Evolutionary conservation across 257 asterid species (phyloP), one percentile per base, ranked within the genome.

Genomic region (Salvia rosmarinus): DNA sequence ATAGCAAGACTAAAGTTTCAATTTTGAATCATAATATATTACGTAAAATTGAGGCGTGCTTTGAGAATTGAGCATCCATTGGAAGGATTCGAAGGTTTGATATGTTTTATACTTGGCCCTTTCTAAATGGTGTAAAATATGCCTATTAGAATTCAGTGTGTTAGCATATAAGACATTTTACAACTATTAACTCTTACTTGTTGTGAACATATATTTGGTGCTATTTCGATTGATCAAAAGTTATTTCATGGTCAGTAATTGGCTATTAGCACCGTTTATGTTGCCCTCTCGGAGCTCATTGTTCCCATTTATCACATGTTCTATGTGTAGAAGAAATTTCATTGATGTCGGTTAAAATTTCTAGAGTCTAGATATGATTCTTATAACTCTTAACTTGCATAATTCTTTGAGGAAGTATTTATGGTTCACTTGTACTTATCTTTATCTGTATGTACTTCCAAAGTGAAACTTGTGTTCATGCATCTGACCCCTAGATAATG

Each of bases 401-500:
- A 42, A 25, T 55, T 44, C 25, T 52, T 64, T 66, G 43, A 55
- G 44, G 11, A 7, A 42, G 34, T 20, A 10, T 23, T 43, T 17
- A 7, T 4, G 30, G 30, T 25, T 65, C 25, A 5, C 40, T 47
- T 11, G 32, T 55, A 61, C 14, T 7, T 46, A 47, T 32, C 16
- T 34, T 7, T 46, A 47, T 32, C 16, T 34, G 60, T 65, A 21
- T 39, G 56, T 56, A 39, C 58, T 54, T 71, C 56, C 10, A 20
- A 46, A 39, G 7, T 35, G 65, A 19, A 23, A 30, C 43, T 44
- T 49, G 50, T 30, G 16, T 37, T 56, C 19, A 51, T 34, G 34
- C 74, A 47, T 49, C 25, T 55, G 50, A 17, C 9, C 43, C 19
- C 35, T 46, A 16, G 64, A 67, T 54, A 34, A 68, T 25, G 6